Evolutionary conservation across 1,284 basidiomycete species (phyloP), one percentile per base, ranked within the genome.

Genomic region (Coniferiporia weirii): DNA sequence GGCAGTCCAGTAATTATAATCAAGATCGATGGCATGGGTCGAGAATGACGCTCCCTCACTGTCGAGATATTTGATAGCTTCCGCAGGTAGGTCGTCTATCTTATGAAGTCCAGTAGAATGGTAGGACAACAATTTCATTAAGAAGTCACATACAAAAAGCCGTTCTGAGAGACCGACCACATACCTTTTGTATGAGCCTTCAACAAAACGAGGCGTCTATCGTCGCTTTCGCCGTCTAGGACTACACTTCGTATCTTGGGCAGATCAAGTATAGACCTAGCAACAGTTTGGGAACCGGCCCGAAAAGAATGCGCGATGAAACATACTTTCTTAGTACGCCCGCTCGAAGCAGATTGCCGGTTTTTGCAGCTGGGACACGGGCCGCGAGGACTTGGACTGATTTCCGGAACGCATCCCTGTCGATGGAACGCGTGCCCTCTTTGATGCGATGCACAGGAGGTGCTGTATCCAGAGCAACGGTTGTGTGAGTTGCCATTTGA

Each of bases 1-100:
- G 57, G 89, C 81, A 4, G 79, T 86, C 93, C 93, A 97, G 70
- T 92, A 88, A 67, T 89, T 80, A 69, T 97, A 97, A 60, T 82
- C 80, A 20, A 97, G 73, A 17, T 84, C 73, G 35, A 97, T 64
- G 1, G 72, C 74, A 67, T 91, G 80, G 9, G 74, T 72, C 10
- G 82, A 75, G n/a, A 93, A 67, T 12, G 80, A 79, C 27, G 76
- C 78, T 1, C 77, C 73, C 63, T 87, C 76, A 17, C 71, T 69
- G 35, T 77, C 71, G 55, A 95, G 70, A 66, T 84, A 83, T 5
- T 79, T 72, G 52, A 74, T 71, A 35, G 83, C 77, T 35, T 81
- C 79, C 2, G 72, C 67, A 20, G 84, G 73, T 66, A 94, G 73
- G 52, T 89, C 82, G 70, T 79, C 89, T 92, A 69, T 73, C 80